Evolutionary conservation across 2,329 filamentous ascomycete genomes (phyloP), one percentile per base, ranked within the genome.

Genomic region (Penicillium sumatraense): DNA sequence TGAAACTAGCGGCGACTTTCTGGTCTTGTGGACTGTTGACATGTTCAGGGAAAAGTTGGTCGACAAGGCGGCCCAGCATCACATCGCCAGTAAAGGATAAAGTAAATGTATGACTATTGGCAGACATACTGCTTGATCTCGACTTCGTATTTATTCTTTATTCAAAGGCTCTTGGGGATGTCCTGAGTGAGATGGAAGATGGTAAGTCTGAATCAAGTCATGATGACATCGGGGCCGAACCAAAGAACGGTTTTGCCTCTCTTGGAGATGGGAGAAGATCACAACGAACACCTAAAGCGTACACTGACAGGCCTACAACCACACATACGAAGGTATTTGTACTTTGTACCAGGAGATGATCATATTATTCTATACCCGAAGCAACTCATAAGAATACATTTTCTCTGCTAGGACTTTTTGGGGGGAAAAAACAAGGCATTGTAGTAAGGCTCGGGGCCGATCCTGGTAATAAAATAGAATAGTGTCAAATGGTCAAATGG

Each of bases 21-120:
- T 57, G 56, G 41, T 75, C 68, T 20, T 57, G 46, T 11, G 65
- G 55, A 45, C 67, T 68, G 51, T 66, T 35, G 58, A 73, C 64
- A 45, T 75, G 72, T 3, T 60, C 60, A 14, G 71, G 68, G 53
- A 72, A 69, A 47, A 77, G 65, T 59, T 76, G 72, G 59, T 77
- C 75, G 56, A 77, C 63, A 9, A 77, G 71, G 3, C 75, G 73
- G 40, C 70, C 75, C 8, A 76, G 70, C 75, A 77, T 77, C n/a
- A 75, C 69, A 52, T 77, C 75, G 57, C 75, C 75, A 33, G 68
- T 56, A 54, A 72, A 67, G 49, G 68, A 65, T 45, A 74, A 51
- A 29, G 61, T 69, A 60, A 68, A 75, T 8, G 52, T 44, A 18
- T 47, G 50, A 14, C 33, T 16, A 11, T 49, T 20, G 51, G 59